Percentiles rank a stretch among this genome's conserved stretches.
These are phyloP conservation scores for Aspergillus incahuasiensis DNA, from an alignment of 495 filamentous ascomycete species.

Conservation along the genomic window DNA sequence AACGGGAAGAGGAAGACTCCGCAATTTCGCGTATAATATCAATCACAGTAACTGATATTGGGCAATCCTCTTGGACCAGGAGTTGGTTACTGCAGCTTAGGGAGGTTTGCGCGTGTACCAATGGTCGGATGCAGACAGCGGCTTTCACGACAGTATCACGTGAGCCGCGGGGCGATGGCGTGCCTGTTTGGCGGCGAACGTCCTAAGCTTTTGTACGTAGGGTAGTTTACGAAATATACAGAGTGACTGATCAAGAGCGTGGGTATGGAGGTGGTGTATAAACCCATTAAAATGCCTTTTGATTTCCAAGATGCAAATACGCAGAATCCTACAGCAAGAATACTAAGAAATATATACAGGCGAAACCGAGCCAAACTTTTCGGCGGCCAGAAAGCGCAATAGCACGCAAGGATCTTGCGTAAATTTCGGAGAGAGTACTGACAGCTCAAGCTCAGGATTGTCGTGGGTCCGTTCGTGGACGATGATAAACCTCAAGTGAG, in stretches of 20 bases:
- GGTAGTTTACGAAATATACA: too few relatives aligned
- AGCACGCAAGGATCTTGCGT: conserved; percentile 2
- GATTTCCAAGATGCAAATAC: conserved; percentile 9
- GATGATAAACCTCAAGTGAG: background rate
- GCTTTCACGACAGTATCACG: conserved; percentile 1
- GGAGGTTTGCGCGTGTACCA: background rate
- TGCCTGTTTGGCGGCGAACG: background rate
- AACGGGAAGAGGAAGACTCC: background rate
- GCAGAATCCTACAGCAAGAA: background rate
- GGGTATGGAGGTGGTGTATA: background rate
- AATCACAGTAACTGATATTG: background rate
- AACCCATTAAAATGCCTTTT: background rate
- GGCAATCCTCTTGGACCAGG: background rate
- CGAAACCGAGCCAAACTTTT: conserved; percentile 8
- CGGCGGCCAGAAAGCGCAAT: conserved; percentile 1
- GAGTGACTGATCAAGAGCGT: too few relatives aligned
- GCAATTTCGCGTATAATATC: background rate
- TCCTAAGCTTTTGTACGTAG: background rate
- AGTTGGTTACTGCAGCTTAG: background rate
- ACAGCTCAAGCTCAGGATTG: background rate
- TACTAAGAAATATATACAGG: conserved; percentile 4
- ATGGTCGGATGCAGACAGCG: conserved; percentile 5
- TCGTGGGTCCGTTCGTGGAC: background rate
- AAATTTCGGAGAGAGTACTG: background rate
- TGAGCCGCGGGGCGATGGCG: conserved; percentile 5